phyloP scores from a whole-genome alignment of 805 yeast genomes.

The Torulaspora quercuum region DNA sequence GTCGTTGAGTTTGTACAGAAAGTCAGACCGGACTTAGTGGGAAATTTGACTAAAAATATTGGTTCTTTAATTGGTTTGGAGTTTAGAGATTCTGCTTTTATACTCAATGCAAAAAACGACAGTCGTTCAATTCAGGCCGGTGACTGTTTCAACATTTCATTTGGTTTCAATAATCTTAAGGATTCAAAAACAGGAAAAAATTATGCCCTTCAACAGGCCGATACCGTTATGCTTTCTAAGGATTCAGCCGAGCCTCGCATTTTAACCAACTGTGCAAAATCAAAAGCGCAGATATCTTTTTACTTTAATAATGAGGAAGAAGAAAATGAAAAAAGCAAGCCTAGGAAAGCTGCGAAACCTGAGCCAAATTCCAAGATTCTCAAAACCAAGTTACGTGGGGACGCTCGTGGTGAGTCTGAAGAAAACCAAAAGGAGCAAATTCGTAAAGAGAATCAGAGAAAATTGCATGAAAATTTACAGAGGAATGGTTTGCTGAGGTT shows the following conservation, averaged over 20 bases:
- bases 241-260: conserved; percentile 51
- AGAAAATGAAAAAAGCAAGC: conserved; percentile 39
- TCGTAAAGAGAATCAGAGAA: conserved; percentile 76
- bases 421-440: conserved; percentile 74
- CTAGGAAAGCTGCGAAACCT: conserved; percentile 40
- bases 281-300: conserved; percentile 72
- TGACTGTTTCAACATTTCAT: conserved; percentile 66
- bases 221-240: conserved; percentile 69
- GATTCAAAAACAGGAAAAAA: conserved; percentile 50
- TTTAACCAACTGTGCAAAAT: conserved; percentile 71
- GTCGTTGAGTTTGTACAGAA: conserved; percentile 57
- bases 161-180: conserved; percentile 69
- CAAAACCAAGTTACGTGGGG: conserved; percentile 76
- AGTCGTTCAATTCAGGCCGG: conserved; percentile 60
- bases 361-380: conserved; percentile 58
- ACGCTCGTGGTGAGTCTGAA: conserved; percentile 59
- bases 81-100: conserved; percentile 73
- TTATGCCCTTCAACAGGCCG: conserved; percentile 74
- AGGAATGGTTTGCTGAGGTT: conserved; percentile 82
- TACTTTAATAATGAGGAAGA: conserved; percentile 72
- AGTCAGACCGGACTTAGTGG: conserved; percentile 62
- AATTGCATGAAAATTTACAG: conserved; percentile 78
- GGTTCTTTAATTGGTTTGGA: conserved; percentile 91
- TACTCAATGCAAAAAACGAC: conserved; percentile 70
- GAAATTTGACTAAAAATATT: conserved; percentile 66